phyloP scores from a whole-genome alignment of 1,284 basidiomycete species.

The Hemileia vastatrix region DNA sequence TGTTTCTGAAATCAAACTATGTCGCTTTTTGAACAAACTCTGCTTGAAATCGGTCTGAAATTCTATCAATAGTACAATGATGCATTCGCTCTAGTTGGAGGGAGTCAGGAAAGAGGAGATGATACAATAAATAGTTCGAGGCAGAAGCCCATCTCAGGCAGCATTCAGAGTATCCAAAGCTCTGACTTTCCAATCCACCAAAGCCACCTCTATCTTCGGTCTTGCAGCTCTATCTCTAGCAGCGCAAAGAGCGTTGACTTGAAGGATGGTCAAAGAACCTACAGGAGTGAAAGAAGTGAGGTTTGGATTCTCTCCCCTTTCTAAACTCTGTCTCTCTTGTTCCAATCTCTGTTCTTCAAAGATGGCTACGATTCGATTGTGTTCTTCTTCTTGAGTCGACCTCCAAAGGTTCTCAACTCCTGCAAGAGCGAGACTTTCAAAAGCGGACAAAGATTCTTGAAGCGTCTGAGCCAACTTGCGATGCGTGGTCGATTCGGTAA shows the following conservation, averaged over 20 bases:
- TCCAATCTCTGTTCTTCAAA: not conserved
- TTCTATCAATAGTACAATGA: too few relatives aligned
- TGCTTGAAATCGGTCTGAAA: too few relatives aligned
- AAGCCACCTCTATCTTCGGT: not conserved
- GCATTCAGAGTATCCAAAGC: not conserved
- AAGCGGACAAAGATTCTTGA: slow-evolving; percentile 17
- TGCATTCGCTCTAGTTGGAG: too few relatives aligned
- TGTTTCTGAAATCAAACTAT: too few relatives aligned
- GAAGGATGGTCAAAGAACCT: not conserved
- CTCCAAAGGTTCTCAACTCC: slow-evolving; percentile 25
- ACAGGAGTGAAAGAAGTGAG: not conserved
- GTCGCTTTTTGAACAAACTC: too few relatives aligned
- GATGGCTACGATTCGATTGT: not conserved
- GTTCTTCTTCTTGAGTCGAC: not conserved
- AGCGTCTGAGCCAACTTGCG: slow-evolving; percentile 27
- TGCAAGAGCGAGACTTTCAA: slow-evolving; percentile 25
- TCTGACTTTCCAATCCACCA: not conserved
- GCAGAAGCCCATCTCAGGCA: too few relatives aligned
- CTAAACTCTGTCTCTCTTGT: not conserved
- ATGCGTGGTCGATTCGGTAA: slow-evolving; percentile 20
- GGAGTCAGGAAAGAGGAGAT: too few relatives aligned
- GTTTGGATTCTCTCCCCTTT: not conserved
- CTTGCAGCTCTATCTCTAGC: not conserved
- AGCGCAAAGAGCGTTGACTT: not conserved
- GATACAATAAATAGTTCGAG: too few relatives aligned